These are phyloP conservation scores for Aspergillus transmontanensis DNA, from an alignment of 2,329 filamentous ascomycete genomes.

Conservation along the genomic window DNA sequence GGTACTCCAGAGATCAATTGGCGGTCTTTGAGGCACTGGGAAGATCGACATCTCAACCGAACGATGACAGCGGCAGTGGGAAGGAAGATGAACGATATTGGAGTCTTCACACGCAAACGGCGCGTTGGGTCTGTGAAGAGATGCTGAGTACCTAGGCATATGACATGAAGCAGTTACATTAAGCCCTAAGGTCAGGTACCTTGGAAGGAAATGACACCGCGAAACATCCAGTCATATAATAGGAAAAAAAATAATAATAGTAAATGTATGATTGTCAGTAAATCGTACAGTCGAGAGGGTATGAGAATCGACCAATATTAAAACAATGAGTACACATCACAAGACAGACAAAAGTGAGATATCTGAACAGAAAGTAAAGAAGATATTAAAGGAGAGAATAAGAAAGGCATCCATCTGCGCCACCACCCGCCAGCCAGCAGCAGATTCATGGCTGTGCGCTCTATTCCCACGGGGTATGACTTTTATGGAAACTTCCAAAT, in stretches of 20 bases:
- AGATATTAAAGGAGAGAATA: conserved; percentile 4
- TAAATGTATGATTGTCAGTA: conserved; percentile 7
- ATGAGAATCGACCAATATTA: conserved; percentile 13
- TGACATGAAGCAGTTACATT: not conserved
- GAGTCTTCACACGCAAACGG: conserved; percentile 48
- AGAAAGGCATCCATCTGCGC: conserved; percentile 8
- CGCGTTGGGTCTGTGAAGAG: conserved; percentile 47
- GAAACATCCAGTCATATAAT: not conserved
- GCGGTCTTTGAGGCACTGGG: conserved; percentile 62
- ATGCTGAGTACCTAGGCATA: conserved; percentile 30
- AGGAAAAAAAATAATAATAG: conserved; percentile 1
- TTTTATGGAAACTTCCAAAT: not conserved
- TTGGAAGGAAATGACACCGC: not conserved
- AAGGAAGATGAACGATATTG: conserved; percentile 32
- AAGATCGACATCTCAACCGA: conserved; percentile 23
- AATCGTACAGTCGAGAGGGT: conserved; percentile 11
- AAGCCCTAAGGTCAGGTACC: not conserved
- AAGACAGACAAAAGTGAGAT: conserved; percentile 2
- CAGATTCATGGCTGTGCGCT: conserved; percentile 9
- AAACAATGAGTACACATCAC: conserved; percentile 12
- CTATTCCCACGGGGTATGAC: not conserved
- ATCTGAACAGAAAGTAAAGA: conserved; percentile 3
- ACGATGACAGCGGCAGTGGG: conserved; percentile 14
- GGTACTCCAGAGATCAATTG: conserved; percentile 60
- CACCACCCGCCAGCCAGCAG: conserved; percentile 9